These are phyloP conservation scores for Trametes elegans DNA, from an alignment of 768 basidiomycete genomes.

Conservation along the genomic window DNA sequence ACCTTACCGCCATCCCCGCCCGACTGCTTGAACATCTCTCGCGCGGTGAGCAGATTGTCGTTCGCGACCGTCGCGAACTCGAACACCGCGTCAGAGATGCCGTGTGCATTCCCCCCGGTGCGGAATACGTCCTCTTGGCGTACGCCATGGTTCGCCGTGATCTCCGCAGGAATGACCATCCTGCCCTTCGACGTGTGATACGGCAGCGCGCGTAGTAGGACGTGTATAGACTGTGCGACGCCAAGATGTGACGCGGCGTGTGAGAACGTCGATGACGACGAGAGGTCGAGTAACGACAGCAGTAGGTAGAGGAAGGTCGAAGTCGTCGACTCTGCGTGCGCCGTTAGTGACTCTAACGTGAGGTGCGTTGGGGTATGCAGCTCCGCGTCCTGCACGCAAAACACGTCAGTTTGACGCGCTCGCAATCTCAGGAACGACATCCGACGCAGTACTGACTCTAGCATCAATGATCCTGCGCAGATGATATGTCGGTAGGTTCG, in stretches of 20 bases:
- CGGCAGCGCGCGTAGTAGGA: constrained; percentile 72
- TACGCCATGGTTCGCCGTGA: constrained; percentile 75
- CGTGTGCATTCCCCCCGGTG: constrained; percentile 48
- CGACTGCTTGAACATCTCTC: constrained; percentile 60
- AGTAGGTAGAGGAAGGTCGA: constrained; percentile 77
- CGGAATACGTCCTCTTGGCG: constrained; percentile 79
- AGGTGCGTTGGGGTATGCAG: constrained; percentile 61
- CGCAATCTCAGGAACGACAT: constrained; percentile 6
- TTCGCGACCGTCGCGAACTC: constrained; percentile 81
- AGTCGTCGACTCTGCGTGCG: constrained; percentile 78
- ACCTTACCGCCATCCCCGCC: constrained; percentile 47
- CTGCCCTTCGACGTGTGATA: constrained; percentile 71
- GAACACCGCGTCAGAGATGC: constrained; percentile 75
- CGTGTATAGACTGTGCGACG: constrained; percentile 65
- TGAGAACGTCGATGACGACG: constrained; percentile 51
- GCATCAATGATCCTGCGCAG: constrained; percentile 84
- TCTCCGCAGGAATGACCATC: constrained; percentile 78
- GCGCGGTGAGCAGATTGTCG: constrained; percentile 75
- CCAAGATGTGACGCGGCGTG: constrained; percentile 86
- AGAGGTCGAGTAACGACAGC: constrained; percentile 61
- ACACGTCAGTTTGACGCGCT: constrained; percentile 6
- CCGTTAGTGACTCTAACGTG: constrained; percentile 63
- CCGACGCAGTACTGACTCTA: constrained; percentile 49
- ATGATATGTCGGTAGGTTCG: constrained; percentile 67
- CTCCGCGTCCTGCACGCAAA: constrained; percentile 29